These are phyloP conservation scores for Lecanicillium sp. DNA, from an alignment of 2,329 filamentous ascomycete genomes.

Conservation along the genomic window DNA sequence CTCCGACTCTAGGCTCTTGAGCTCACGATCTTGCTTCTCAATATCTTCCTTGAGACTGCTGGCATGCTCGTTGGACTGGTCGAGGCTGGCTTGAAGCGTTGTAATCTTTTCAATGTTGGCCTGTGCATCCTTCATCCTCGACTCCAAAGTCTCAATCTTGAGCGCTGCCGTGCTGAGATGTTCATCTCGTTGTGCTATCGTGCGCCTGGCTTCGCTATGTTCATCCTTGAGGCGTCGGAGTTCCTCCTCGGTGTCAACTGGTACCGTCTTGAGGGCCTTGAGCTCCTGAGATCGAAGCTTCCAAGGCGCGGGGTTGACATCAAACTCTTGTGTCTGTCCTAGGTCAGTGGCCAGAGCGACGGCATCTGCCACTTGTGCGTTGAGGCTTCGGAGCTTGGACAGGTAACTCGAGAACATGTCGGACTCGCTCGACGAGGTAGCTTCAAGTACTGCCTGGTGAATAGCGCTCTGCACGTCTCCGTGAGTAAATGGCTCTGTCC, in stretches of 20 bases:
- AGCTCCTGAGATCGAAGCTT: slow-evolving; percentile 72
- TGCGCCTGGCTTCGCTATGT: slow-evolving; percentile 66
- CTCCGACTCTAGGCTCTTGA: slow-evolving; percentile 55
- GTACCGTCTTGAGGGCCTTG: slow-evolving; percentile 70
- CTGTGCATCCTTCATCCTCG: slow-evolving; percentile 74
- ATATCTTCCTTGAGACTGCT: slow-evolving; percentile 53
- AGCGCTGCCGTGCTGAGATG: slow-evolving; percentile 80
- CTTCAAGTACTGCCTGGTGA: slow-evolving; percentile 37
- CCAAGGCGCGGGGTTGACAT: slow-evolving; percentile 72
- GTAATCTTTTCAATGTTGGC: slow-evolving; percentile 65
- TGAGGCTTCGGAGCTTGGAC: slow-evolving; percentile 57
- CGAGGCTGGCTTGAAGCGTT: slow-evolving; percentile 53
- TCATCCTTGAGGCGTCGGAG: slow-evolving; percentile 73
- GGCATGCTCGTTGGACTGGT: slow-evolving; percentile 41
- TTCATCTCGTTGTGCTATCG: slow-evolving; percentile 67
- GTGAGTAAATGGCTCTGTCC: slow-evolving; percentile 58
- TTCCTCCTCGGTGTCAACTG: slow-evolving; percentile 78
- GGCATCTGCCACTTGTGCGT: slow-evolving; percentile 59
- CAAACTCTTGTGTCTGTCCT: slow-evolving; percentile 70
- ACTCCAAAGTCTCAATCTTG: slow-evolving; percentile 87
- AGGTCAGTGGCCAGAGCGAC: slow-evolving; percentile 62
- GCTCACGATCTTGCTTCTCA: slow-evolving; percentile 58
- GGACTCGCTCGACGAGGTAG: slow-evolving; percentile 50
- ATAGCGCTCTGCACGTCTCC: slow-evolving; percentile 59
- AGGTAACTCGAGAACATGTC: slow-evolving; percentile 64